Conservation (phyloP, 768 basidiomycete genomes). For the Boletus tylopilopsis region DNA sequence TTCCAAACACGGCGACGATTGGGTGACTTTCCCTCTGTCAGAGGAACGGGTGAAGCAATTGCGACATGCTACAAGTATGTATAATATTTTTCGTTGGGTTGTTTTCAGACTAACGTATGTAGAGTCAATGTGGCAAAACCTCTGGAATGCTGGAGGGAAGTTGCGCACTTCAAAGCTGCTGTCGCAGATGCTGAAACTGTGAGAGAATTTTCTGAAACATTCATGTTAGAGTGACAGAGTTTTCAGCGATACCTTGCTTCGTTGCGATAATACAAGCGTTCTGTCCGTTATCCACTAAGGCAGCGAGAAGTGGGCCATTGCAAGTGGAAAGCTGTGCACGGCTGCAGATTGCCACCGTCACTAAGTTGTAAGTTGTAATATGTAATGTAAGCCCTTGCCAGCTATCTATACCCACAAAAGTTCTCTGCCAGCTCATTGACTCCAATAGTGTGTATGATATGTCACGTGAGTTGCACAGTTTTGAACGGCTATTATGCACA, state of each 20-base stretch:
- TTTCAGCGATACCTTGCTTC: constrained; percentile 62
- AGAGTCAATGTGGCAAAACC: constrained; percentile 47
- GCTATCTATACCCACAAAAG: neutral
- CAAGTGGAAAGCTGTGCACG: constrained; percentile 1
- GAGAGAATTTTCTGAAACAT: constrained; percentile 12
- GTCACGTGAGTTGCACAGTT: neutral
- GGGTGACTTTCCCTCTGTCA: constrained; percentile 52
- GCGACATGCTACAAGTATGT: constrained; percentile 70
- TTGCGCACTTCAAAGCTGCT: constrained; percentile 62
- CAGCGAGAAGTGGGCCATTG: too few species aligned
- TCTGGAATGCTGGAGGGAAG: constrained; percentile 74
- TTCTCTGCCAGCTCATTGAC: too few species aligned
- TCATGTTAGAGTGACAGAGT: constrained; percentile 9
- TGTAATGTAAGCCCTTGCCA: neutral
- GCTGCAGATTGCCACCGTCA: too few species aligned
- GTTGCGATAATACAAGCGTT: constrained; percentile 40
- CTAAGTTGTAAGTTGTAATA: too few species aligned
- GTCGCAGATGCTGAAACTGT: constrained; percentile 72
- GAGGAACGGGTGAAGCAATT: constrained; percentile 54
- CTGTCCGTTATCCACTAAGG: too few species aligned
- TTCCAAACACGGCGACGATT: constrained; percentile 57
- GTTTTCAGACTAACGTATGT: neutral
- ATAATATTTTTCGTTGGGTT: neutral
- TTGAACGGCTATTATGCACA: constrained; percentile 2
- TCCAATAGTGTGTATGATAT: too few species aligned